These are phyloP conservation scores for Ilyonectria destructans DNA, from an alignment of 2,329 filamentous ascomycete species.

Conservation along the genomic window DNA sequence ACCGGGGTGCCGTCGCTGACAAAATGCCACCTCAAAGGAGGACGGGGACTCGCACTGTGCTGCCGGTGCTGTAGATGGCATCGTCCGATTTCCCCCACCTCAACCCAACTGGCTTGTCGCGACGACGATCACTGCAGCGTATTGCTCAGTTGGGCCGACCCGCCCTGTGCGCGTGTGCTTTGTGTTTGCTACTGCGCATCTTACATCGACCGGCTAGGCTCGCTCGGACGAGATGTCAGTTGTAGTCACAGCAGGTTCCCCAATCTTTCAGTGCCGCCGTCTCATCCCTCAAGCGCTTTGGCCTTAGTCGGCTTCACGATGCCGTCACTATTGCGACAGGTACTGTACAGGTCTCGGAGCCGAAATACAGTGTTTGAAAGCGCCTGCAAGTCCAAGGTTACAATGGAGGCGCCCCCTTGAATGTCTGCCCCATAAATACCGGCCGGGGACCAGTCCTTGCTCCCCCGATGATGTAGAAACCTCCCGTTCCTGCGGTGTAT, in stretches of 20 bases:
- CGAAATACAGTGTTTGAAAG: conserved; percentile 30
- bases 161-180: conserved; percentile 7
- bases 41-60: conserved; percentile 39
- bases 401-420: too few relatives aligned
- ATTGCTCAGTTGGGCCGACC: conserved; percentile 13
- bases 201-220: conserved; percentile 19
- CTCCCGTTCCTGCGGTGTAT: too few relatives aligned
- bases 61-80: conserved; percentile 35
- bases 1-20: conserved; percentile 36
- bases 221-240: conserved; percentile 20
- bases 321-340: too few relatives aligned
- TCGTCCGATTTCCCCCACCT: conserved; percentile 47
- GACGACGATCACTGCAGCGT: conserved; percentile 24
- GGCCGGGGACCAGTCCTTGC: conserved; percentile 13
- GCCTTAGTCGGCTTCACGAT: neutral
- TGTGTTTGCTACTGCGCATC: neutral
- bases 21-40: conserved; percentile 28
- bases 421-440: conserved; percentile 23
- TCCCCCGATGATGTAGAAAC: conserved; percentile 31
- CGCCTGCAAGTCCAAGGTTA: conserved; percentile 9
- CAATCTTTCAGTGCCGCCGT: neutral
- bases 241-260: neutral
- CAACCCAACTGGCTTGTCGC: conserved; percentile 34
- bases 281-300: neutral
- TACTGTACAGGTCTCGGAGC: conserved; percentile 24